phyloP scores from a whole-genome alignment of 1,284 basidiomycete species.

The Tausonia pullulans region DNA sequence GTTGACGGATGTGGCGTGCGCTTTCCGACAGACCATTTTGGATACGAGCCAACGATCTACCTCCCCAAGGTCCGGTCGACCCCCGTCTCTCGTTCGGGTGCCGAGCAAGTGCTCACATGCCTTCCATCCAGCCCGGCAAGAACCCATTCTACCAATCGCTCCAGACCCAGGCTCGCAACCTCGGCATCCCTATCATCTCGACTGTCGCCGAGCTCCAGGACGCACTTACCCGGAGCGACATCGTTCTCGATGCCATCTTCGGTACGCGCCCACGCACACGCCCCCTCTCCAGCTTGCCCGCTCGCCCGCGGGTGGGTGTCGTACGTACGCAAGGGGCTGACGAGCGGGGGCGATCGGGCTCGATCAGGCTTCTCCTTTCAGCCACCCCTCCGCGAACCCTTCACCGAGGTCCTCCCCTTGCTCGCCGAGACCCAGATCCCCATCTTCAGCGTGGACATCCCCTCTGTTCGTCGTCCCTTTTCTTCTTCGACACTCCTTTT shows the following conservation, averaged over 20 bases:
- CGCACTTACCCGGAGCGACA: slow-evolving; percentile 56
- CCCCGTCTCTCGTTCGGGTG: neutral
- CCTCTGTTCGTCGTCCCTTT: slow-evolving; percentile 77
- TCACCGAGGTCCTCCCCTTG: slow-evolving; percentile 59
- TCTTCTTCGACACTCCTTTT: no score
- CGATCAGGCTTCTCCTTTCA: slow-evolving; percentile 75
- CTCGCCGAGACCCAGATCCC: slow-evolving; percentile 56
- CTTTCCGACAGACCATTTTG: slow-evolving; percentile 58
- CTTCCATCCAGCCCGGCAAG: slow-evolving; percentile 50
- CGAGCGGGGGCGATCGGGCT: no score
- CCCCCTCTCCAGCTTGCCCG: neutral
- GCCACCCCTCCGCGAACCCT: slow-evolving; percentile 75
- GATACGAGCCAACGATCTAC: slow-evolving; percentile 72
- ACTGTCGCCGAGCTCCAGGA: slow-evolving; percentile 42
- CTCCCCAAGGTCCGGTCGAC: slow-evolving; percentile 65
- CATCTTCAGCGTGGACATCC: slow-evolving; percentile 87
- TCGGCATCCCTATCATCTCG: slow-evolving; percentile 60
- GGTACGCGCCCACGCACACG: slow-evolving; percentile 32
- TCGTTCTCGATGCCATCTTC: slow-evolving; percentile 90
- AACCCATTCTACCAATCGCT: slow-evolving; percentile 86
- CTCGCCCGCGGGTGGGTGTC: neutral
- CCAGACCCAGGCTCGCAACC: slow-evolving; percentile 74
- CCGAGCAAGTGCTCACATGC: neutral
- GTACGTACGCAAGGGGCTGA: neutral
- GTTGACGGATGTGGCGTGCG: no score